phyloP scores from a whole-genome alignment of 371 early-diverging fungal genomes.

The Blyttiomyces sp. region DNA sequence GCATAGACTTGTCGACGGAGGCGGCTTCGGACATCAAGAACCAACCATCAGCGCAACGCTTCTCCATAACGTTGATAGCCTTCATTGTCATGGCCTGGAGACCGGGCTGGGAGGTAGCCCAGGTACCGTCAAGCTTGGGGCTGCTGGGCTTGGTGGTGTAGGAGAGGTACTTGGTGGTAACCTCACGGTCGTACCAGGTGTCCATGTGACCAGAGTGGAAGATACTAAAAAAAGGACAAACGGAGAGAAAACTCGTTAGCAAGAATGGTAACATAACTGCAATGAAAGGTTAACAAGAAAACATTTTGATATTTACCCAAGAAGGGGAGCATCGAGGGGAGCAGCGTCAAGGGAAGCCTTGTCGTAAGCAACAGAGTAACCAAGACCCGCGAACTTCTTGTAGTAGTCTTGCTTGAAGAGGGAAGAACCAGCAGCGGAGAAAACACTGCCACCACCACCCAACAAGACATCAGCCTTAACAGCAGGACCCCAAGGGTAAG shows the following conservation, averaged over 20 bases:
- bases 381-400: slow-evolving; percentile 44
- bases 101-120: slow-evolving; percentile 65
- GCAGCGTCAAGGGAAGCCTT: slow-evolving; percentile 51
- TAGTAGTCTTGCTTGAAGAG: slow-evolving; percentile 61
- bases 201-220: slow-evolving; percentile 64
- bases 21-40: slow-evolving; percentile 78
- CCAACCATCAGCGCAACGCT: slow-evolving; percentile 63
- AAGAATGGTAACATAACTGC: too few species aligned
- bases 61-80: slow-evolving; percentile 42
- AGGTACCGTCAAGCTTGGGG: slow-evolving; percentile 48
- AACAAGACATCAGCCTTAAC: slow-evolving; percentile 68
- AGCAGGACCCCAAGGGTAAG: slow-evolving; percentile 23
- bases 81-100: slow-evolving; percentile 67
- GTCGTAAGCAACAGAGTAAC: slow-evolving; percentile 61
- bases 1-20: slow-evolving; percentile 69
- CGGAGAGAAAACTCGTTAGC: too few species aligned
- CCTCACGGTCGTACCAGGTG: slow-evolving; percentile 68
- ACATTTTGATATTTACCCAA: too few species aligned
- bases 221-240: slow-evolving; percentile 63
- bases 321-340: slow-evolving; percentile 52
- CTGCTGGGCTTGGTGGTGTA: slow-evolving; percentile 39
- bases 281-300: too few species aligned
- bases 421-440: slow-evolving; percentile 26
- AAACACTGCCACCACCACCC: slow-evolving; percentile 41
- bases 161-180: slow-evolving; percentile 54